Evolutionary conservation across 2,329 filamentous ascomycete genomes (phyloP), one percentile per base, ranked within the genome.

Genomic region (Paecilomyces variotii): DNA sequence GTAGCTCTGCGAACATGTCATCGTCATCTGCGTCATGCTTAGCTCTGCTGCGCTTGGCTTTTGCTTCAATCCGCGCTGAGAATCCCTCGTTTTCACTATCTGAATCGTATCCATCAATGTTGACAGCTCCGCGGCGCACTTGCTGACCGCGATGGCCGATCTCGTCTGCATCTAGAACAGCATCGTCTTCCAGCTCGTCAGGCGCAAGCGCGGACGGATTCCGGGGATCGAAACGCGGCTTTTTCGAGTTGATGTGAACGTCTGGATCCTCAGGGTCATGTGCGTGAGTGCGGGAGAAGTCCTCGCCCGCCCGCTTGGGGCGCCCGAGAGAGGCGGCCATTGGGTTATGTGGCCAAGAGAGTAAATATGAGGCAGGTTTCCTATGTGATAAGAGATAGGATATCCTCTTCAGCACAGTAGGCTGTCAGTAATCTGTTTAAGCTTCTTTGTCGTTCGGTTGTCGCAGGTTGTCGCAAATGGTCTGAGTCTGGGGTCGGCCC

Each of bases 21-120:
- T 75, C 74, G n/a, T 75, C 76, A 10, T 77, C 73, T 2, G 72
- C 74, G 56, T 77, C 74, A 19, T 77, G 55, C 54, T 70, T 64
- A 28, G 64, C 65, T 50, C 65, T 64, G 24, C 64, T 67, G 19
- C 63, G 62, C 63, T 81, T 77, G 3, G 76, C 76, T 62, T 83
- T 83, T 58, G 82, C 82, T 59, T 87, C 85, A 4, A 89, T 88
- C 56, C 89, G 84, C 32, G 83, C 83, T 65, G 94, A 84, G 72
- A 96, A 95, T 52, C 89, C 91, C 70, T 97, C 94, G 63, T 95
- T 93, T 56, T 93, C 96, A 59, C 83, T 86, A 74, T 99, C 94
- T 9, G 89, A 94, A 66, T 97, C 93, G 76, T 97, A 99, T 55
- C 94, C 94, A 69, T 97, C 94, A 49, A 99, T 86, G 69, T 97